Base-by-base conservation (phyloP, 2,329 filamentous ascomycete genomes). In the Blastomyces silverae region DNA sequence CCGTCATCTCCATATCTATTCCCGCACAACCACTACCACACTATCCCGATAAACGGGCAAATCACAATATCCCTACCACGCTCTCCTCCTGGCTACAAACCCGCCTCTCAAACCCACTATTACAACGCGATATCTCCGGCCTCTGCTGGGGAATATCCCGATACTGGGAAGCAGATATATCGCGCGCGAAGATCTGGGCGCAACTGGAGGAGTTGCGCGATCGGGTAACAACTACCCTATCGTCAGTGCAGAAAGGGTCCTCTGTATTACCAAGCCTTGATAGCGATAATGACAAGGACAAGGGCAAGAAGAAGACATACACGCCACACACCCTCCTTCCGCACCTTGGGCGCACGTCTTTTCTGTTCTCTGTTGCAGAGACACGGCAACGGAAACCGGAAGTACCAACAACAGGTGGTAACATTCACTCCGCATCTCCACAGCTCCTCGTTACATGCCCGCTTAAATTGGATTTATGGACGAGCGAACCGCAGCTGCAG, bases 111-210 rank as follows among this genome's bases (percentile, higher is more conserved):
- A 77, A 75, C 34, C 71, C 73, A 7, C 71, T 79, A 25, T 62
- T 76, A 22, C 72, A 72, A 37, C 71, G 75, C 3, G 76, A 79
- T 61, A 68, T 79, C 48, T 73, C 77, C 6, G 77, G 76, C 17
- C 69, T 79, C 20, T 79, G 77, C 65, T 77, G 75, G 72, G 78
- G 77, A 3, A 72, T 78, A 53, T 76, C 75, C 62, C 72, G 75
- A 6, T 79, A 78, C 66, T 79, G 77, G 77, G 77, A 78, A 69
- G 73, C 73, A 6, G 67, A 70, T 46, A 64, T 79, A 15, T 71
- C 70, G n/a, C 76, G 77, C 5, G 75, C 77, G 28, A 71, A 71
- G 46, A 62, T 79, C 60, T 79, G 78, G 76, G 70, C 73, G 39
- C 58, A 28, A 48, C 48, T 65, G 3, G 65, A 64, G 3, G 65